Percentiles rank a stretch among this genome's conserved stretches.
Evolutionary conservation across 2,329 filamentous ascomycete genomes (phyloP).

Genomic region (Tolypocladium paradoxum): DNA sequence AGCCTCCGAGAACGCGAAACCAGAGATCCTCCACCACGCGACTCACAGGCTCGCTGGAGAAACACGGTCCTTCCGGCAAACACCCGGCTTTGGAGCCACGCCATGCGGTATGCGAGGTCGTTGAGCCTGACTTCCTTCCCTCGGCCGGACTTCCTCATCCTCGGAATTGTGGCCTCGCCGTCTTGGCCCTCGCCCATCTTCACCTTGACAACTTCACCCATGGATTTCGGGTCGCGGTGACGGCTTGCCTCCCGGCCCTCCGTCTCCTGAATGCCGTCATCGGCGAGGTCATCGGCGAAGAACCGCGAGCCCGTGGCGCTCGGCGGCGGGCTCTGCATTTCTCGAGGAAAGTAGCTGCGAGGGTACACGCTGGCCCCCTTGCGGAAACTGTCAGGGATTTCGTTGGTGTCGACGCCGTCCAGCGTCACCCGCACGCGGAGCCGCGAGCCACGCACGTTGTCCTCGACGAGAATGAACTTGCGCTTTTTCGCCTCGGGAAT

Average conservation of each 20-base stretch:
- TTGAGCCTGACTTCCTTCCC: constrained; percentile 84
- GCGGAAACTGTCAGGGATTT: constrained; percentile 92
- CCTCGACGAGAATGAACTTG: constrained; percentile 94
- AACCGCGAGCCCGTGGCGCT: constrained; percentile 65
- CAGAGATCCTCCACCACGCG: neutral
- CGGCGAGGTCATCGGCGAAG: constrained; percentile 54
- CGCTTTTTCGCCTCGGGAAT: constrained; percentile 83
- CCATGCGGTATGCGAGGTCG: constrained; percentile 89
- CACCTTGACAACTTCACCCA: constrained; percentile 43
- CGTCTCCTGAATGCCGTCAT: constrained; percentile 42
- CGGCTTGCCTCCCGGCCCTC: constrained; percentile 33
- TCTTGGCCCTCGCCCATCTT: constrained; percentile 59
- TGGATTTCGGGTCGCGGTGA: constrained; percentile 19
- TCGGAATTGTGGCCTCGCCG: constrained; percentile 63
- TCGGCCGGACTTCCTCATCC: constrained; percentile 57
- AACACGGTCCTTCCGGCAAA: constrained; percentile 83
- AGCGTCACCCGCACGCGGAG: constrained; percentile 86
- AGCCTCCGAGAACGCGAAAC: neutral
- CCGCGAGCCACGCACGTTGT: constrained; percentile 67
- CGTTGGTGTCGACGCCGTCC: constrained; percentile 87
- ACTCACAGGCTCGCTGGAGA: constrained; percentile 82
- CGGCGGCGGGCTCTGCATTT: constrained; percentile 81
- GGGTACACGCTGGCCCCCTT: constrained; percentile 84
- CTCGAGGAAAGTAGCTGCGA: constrained; percentile 80
- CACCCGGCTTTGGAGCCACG: constrained; percentile 88